These are phyloP conservation scores for Rosa lucieae DNA, from an alignment of 306 rosid species.

Conservation along the genomic window DNA sequence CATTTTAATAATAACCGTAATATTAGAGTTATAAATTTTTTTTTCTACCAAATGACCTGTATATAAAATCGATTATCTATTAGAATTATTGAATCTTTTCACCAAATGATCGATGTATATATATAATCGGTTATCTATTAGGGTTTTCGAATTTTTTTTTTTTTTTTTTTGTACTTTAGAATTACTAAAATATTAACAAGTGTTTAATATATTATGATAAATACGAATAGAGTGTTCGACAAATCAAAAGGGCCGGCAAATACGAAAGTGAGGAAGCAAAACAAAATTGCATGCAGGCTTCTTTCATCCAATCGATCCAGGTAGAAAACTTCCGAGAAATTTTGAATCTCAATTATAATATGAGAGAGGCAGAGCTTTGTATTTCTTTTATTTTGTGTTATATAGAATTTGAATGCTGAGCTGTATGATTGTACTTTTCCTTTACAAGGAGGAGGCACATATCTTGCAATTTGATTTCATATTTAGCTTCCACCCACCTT, in stretches of 20 bases:
- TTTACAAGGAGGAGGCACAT: slow-evolving; percentile 42
- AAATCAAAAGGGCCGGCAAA: not conserved
- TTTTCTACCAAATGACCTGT: not conserved
- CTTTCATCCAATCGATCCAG: not conserved
- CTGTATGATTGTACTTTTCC: slow-evolving; percentile 62
- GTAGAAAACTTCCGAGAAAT: not conserved
- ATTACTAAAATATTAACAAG: too few species aligned
- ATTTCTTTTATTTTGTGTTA: not conserved
- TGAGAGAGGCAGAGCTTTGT: not conserved
- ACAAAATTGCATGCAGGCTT: not conserved
- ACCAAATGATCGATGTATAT: not conserved
- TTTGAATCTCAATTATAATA: not conserved
- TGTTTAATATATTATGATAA: too few species aligned
- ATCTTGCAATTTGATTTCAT: slow-evolving; percentile 31
- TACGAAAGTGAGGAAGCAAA: not conserved
- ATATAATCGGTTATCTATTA: too few species aligned
- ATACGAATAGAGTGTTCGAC: not conserved
- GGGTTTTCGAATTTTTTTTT: too few species aligned
- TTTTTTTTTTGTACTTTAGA: too few species aligned
- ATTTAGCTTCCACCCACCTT: slow-evolving; percentile 64
- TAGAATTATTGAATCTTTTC: not conserved
- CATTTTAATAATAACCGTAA: not conserved
- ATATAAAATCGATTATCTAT: not conserved
- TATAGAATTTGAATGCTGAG: slow-evolving; percentile 48
- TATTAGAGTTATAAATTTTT: not conserved